phyloP scores from a whole-genome alignment of 805 yeast genomes.

The Lachancea dasiensis region DNA sequence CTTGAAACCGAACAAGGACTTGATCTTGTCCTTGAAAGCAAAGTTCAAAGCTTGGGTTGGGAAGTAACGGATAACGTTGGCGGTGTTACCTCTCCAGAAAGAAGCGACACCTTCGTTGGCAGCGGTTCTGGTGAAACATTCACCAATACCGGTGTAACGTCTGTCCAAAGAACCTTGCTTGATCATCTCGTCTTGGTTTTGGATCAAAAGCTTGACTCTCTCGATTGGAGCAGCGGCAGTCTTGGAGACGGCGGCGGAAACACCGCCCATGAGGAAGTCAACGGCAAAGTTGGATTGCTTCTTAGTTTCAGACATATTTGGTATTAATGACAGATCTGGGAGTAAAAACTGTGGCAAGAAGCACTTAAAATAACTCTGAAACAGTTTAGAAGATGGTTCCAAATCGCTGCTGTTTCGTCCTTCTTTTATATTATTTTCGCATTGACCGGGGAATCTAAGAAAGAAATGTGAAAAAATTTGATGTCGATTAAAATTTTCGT shows the following conservation, averaged over 20 bases:
- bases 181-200: slow-evolving; percentile 97
- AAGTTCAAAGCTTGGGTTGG: slow-evolving; percentile 98
- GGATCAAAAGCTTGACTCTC: slow-evolving; percentile 93
- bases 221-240: slow-evolving; percentile 98
- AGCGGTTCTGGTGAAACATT: slow-evolving; percentile 92
- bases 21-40: slow-evolving; percentile 97
- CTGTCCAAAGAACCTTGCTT: slow-evolving; percentile 91
- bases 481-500: neutral
- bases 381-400: neutral
- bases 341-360: neutral
- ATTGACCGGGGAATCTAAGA: slow-evolving; percentile 5
- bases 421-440: slow-evolving; percentile 3
- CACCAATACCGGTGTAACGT: slow-evolving; percentile 84
- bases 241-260: slow-evolving; percentile 97
- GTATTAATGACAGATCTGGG: slow-evolving; percentile 1
- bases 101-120: slow-evolving; percentile 87
- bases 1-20: slow-evolving; percentile 94
- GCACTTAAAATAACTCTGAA: no score
- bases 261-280: slow-evolving; percentile 96
- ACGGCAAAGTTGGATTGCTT: slow-evolving; percentile 42
- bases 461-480: slow-evolving; percentile 4
- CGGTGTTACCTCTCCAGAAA: slow-evolving; percentile 99
- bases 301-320: slow-evolving; percentile 21
- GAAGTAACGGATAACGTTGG: slow-evolving; percentile 97
- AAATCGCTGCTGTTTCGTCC: neutral